A percentile compares a stretch with the other conserved stretches of the same genome.
These are phyloP conservation scores for Ilyonectria destructans DNA, from an alignment of 2,329 filamentous ascomycete species.

Conservation along the genomic window DNA sequence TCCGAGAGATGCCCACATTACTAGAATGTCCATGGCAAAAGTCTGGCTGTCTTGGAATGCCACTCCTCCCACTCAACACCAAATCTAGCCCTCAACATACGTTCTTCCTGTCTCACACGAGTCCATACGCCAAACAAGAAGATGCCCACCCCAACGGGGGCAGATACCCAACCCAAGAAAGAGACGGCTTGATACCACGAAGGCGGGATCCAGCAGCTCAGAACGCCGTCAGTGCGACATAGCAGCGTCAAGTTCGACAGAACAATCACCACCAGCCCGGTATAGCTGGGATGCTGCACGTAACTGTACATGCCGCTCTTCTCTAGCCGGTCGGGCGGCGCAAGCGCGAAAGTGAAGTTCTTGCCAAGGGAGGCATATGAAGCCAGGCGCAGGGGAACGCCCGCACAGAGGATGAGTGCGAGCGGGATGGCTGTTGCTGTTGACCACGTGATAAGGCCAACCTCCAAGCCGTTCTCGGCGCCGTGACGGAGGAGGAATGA, in stretches of 20 bases:
- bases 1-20: not conserved
- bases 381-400: slow-evolving; percentile 52
- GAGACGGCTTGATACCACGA: slow-evolving; percentile 24
- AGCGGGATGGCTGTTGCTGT: slow-evolving; percentile 54
- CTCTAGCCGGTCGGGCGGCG: slow-evolving; percentile 61
- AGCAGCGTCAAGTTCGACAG: slow-evolving; percentile 54
- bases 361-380: slow-evolving; percentile 64
- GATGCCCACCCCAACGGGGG: slow-evolving; percentile 30
- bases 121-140: slow-evolving; percentile 47
- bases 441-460: slow-evolving; percentile 56
- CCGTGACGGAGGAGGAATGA: slow-evolving; percentile 48
- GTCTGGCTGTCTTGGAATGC: slow-evolving; percentile 64
- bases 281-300: slow-evolving; percentile 70
- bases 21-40: slow-evolving; percentile 63
- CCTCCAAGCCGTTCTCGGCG: slow-evolving; percentile 52
- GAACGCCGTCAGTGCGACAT: slow-evolving; percentile 56
- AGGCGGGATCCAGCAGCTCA: slow-evolving; percentile 58
- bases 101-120: slow-evolving; percentile 66
- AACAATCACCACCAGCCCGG: slow-evolving; percentile 58
- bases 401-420: slow-evolving; percentile 51
- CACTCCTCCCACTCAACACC: slow-evolving; percentile 65
- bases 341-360: slow-evolving; percentile 69
- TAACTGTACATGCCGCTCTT: slow-evolving; percentile 65
- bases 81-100: slow-evolving; percentile 65
- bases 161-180: slow-evolving; percentile 18